Evolutionary conservation across 371 early-diverging fungal species (phyloP).

Genomic region (Mortierella sp.): DNA sequence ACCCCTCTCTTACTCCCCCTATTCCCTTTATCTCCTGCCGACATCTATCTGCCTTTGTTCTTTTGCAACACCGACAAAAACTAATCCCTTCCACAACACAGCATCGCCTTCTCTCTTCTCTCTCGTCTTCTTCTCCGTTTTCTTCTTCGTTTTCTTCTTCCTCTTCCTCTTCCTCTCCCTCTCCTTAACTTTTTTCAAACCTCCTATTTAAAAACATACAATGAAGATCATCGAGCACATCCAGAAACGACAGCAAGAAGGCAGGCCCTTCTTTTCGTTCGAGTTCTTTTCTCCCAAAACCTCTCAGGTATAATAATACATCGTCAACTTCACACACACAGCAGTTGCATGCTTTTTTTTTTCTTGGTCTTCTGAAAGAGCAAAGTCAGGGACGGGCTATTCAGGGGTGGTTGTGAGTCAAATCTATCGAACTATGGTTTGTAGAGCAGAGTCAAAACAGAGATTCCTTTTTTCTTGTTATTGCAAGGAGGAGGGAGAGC

Average conservation of each 20-base stretch:
- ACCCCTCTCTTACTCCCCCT: too few species aligned
- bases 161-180: not conserved
- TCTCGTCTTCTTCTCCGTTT: not conserved
- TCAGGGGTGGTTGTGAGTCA: too few species aligned
- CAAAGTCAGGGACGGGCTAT: too few species aligned
- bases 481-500: too few species aligned
- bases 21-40: too few species aligned
- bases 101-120: too few species aligned
- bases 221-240: conserved; percentile 85
- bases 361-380: not conserved
- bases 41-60: too few species aligned
- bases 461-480: too few species aligned
- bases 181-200: too few species aligned
- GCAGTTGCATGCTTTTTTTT: not conserved
- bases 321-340: not conserved
- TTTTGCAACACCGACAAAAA: too few species aligned
- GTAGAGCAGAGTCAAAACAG: too few species aligned
- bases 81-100: not conserved
- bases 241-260: conserved; percentile 72
- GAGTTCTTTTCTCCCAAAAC: conserved; percentile 97
- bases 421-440: too few species aligned
- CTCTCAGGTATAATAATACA: conserved; percentile 65
- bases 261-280: conserved; percentile 85
- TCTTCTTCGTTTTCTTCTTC: not conserved
- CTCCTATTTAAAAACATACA: not conserved